These are phyloP conservation scores for Epichloe typhina DNA, from an alignment of 2,329 filamentous ascomycete genomes.

Conservation along the genomic window DNA sequence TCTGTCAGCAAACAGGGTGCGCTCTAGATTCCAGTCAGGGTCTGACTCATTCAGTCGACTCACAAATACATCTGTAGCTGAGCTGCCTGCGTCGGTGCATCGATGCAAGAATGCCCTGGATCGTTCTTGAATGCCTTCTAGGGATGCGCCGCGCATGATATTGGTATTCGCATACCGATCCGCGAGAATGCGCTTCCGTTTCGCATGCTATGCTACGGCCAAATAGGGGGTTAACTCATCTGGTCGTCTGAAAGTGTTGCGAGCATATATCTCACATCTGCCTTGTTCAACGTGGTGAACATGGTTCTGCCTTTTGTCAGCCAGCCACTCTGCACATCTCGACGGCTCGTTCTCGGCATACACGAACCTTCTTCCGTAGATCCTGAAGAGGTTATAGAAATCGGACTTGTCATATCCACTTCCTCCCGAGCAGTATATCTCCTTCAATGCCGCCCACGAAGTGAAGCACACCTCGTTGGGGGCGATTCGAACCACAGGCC, in stretches of 20 bases:
- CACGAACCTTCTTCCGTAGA: slow-evolving; percentile 41
- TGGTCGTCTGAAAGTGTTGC: not conserved
- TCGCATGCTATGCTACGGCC: slow-evolving; percentile 49
- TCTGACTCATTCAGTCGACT: slow-evolving; percentile 7
- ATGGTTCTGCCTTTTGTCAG: slow-evolving; percentile 31
- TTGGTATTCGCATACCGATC: slow-evolving; percentile 59
- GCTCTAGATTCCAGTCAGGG: not conserved
- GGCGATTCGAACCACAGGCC: slow-evolving; percentile 31
- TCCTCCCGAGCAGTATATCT: slow-evolving; percentile 44
- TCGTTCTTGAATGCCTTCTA: slow-evolving; percentile 44
- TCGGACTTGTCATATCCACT: slow-evolving; percentile 53
- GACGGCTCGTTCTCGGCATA: not conserved
- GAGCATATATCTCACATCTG: slow-evolving; percentile 27
- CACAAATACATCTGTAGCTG: slow-evolving; percentile 44
- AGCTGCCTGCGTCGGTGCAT: slow-evolving; percentile 27
- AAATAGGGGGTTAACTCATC: not conserved
- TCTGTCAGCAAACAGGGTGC: not conserved
- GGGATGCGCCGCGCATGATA: slow-evolving; percentile 40
- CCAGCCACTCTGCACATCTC: not conserved
- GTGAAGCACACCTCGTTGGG: slow-evolving; percentile 34
- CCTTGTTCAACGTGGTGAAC: slow-evolving; percentile 45
- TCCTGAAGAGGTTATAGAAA: slow-evolving; percentile 48
- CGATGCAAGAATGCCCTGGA: slow-evolving; percentile 41
- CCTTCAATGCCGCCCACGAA: slow-evolving; percentile 22
- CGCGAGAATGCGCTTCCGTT: slow-evolving; percentile 48